Conservation (phyloP, 805 yeast species). For the Clavispora fructus region DNA sequence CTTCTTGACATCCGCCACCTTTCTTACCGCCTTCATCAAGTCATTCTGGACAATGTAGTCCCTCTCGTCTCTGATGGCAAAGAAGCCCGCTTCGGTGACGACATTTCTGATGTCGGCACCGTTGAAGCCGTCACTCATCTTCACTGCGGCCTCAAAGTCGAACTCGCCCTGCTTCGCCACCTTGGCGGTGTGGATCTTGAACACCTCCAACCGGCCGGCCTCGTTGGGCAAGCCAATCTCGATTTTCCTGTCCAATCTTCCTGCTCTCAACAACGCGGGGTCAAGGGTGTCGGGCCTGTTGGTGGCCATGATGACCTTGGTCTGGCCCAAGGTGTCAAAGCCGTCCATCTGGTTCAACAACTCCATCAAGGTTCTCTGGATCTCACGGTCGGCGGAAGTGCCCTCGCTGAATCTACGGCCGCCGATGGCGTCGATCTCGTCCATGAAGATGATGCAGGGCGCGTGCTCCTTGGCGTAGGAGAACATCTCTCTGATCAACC, state of each 20-base stretch:
- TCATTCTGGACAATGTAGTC: conserved; percentile 92
- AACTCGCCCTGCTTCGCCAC: conserved; percentile 91
- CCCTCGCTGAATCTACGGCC: conserved; percentile 98
- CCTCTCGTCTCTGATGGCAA: conserved; percentile 96
- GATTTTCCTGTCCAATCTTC: conserved; percentile 92
- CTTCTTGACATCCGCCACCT: conserved; percentile 94
- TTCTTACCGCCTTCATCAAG: conserved; percentile 95
- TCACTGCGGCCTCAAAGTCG: conserved; percentile 94
- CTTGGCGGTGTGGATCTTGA: conserved; percentile 84
- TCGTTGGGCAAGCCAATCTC: conserved; percentile 96
- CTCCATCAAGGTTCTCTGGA: conserved; percentile 97
- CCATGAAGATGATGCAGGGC: conserved; percentile 97
- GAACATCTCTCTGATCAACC: conserved; percentile 96
- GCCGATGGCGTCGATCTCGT: conserved; percentile 98
- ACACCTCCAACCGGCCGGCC: conserved; percentile 88
- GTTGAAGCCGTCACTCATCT: conserved; percentile 98
- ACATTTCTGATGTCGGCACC: conserved; percentile 98
- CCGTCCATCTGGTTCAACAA: conserved; percentile 98
- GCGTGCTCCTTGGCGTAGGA: conserved; percentile 96
- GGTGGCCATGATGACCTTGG: conserved; percentile 98
- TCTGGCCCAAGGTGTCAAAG: conserved; percentile 91
- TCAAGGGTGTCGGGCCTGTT: conserved; percentile 97
- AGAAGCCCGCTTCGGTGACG: conserved; percentile 97
- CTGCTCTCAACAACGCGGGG: conserved; percentile 96
- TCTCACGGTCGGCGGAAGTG: conserved; percentile 97